These are phyloP conservation scores for Tolypocladium amazonense DNA, from an alignment of 2,329 filamentous ascomycete species.

Conservation along the genomic window DNA sequence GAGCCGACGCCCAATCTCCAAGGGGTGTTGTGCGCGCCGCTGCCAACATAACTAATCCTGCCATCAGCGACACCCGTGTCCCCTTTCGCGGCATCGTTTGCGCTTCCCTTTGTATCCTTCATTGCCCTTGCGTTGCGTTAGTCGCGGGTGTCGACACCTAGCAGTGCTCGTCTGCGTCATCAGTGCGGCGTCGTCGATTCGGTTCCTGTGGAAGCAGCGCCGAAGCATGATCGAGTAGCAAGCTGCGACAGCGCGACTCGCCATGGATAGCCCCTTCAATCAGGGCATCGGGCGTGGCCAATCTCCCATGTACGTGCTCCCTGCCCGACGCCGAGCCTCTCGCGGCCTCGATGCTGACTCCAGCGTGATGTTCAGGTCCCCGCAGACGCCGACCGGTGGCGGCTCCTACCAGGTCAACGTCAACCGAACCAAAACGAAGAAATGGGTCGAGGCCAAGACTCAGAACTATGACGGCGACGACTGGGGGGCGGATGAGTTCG, in stretches of 20 bases:
- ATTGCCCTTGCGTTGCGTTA: background rate
- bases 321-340: background rate
- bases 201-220: background rate
- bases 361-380: conserved; percentile 11
- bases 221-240: conserved; percentile 3
- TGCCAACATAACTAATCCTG: background rate
- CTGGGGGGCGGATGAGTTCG: conserved; percentile 68
- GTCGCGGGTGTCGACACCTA: background rate
- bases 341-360: conserved; percentile 6
- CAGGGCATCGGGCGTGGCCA: conserved; percentile 17
- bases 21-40: background rate
- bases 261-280: conserved; percentile 19
- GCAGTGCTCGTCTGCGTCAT: background rate
- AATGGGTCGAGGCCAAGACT: conserved; percentile 86
- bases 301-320: conserved; percentile 13
- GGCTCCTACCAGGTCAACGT: conserved; percentile 69
- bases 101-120: background rate
- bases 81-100: background rate
- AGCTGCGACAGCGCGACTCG: conserved; percentile 1
- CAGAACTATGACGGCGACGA: conserved; percentile 88
- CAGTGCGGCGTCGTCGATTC: background rate
- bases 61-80: background rate
- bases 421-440: conserved; percentile 79
- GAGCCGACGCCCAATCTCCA: background rate
- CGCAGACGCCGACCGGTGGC: conserved; percentile 19